Evolutionary conservation across 495 filamentous ascomycete genomes (phyloP), one percentile per base, ranked within the genome.

Genomic region (Lindgomyces ingoldianus): DNA sequence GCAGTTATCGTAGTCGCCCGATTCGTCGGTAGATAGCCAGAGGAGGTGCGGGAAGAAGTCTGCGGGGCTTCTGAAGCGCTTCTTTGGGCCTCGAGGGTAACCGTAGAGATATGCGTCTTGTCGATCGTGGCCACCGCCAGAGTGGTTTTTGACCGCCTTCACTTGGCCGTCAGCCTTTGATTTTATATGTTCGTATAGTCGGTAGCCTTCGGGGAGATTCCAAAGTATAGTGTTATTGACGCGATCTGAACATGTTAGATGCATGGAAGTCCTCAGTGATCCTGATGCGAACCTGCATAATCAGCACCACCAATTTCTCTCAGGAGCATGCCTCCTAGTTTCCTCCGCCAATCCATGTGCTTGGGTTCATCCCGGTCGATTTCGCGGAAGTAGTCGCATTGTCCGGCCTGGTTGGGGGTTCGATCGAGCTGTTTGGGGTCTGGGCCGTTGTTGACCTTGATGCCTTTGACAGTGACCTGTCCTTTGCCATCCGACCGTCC

Each of bases 41-140:
- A 85, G 69, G 4, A 87, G 75, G 72, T 88, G 85, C 9, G 79
- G 81, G 46, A 84, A 83, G 74, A 87, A 87, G 44, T 87, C 84
- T 3, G 71, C 74, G 3, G 85, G 83, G 56, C 81, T 85, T 54
- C 84, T 70, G 65, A 79, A 88, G 4, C 83, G 77, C 71, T 87
- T 86, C 59, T 78, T 82, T 16, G 79, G 77, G 2, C 84, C 85
- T 27, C 75, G 68, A 1, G 84, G 85, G 64, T 87, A 80, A 27
- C 85, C 85, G 62, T 87, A 87, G 1, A 88, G 76, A 71, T 85
- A 87, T 18, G 79, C 81, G 69, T 87, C 85, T 67, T 81, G 76
- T 26, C 78, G 72, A 48, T 81, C 76, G 60, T 80, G 79, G 30
- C 70, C 70, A 18, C 72, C 74, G 21, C 67, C 75, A 8, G 74